Evolutionary conservation across 139 green algal species (phyloP).

Genomic region (Protoeuglena noctilucae): DNA sequence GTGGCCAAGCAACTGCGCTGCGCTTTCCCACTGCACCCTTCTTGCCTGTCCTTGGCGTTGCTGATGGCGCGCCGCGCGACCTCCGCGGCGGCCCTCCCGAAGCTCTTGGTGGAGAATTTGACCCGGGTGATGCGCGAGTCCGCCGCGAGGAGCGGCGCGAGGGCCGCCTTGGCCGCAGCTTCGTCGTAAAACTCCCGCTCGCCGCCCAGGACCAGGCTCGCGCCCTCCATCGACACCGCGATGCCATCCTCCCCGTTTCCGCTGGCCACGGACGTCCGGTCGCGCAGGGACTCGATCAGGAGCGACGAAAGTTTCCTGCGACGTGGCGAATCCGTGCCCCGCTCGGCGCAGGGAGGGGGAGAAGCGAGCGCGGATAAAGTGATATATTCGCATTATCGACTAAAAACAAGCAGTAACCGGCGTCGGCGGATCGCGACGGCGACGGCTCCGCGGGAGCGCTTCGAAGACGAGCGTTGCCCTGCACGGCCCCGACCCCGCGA

Average conservation of each 20-base stretch:
- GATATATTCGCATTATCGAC: no score
- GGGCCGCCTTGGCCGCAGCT: constrained; percentile 38
- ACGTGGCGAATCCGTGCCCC: neutral
- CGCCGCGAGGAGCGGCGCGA: constrained; percentile 45
- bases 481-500: no score
- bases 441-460: constrained; percentile 13
- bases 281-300: no score
- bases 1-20: no score
- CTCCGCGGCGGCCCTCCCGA: constrained; percentile 53
- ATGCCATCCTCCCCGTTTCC: neutral
- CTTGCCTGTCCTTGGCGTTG: no score
- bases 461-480: constrained; percentile 49
- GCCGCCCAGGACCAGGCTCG: constrained; percentile 59
- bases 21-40: no score
- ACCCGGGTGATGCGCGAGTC: constrained; percentile 39
- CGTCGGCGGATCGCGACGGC: neutral
- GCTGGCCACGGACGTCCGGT: neutral
- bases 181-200: constrained; percentile 65
- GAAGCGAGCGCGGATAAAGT: neutral
- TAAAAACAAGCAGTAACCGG: no score
- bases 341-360: neutral
- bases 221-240: neutral
- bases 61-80: constrained; percentile 55
- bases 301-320: neutral
- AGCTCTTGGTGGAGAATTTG: constrained; percentile 76